phyloP scores from a whole-genome alignment of 495 filamentous ascomycete genomes.

The Trichocladium uniseriatum region DNA sequence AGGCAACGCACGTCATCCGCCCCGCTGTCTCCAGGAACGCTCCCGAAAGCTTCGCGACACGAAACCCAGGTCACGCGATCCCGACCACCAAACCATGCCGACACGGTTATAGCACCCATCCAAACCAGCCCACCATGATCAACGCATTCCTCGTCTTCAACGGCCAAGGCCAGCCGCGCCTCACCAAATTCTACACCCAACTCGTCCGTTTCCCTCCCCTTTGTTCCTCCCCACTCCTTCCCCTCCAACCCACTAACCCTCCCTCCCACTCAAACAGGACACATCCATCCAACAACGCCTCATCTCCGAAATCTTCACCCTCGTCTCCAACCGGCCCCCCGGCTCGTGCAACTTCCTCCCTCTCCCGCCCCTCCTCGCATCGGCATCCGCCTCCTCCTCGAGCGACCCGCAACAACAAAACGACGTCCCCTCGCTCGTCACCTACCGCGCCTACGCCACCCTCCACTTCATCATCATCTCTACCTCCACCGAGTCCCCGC shows the following conservation, averaged over 20 bases:
- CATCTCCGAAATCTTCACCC: conserved; percentile 95
- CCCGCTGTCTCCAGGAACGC: background rate
- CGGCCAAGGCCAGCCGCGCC: conserved; percentile 86
- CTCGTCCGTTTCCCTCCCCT: conserved; percentile 49
- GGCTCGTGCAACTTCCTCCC: conserved; percentile 97
- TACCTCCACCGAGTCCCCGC: conserved; percentile 92
- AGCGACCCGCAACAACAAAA: conserved; percentile 51
- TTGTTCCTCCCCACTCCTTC: background rate
- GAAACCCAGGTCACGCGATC: too few species aligned
- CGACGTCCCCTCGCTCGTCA: conserved; percentile 88
- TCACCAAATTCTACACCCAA: conserved; percentile 99
- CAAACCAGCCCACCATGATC: conserved; percentile 56
- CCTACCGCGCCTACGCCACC: conserved; percentile 96
- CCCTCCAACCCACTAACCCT: conserved; percentile 2
- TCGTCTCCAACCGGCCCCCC: conserved; percentile 77
- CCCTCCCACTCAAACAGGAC: conserved; percentile 47
- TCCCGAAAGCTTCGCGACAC: too few species aligned
- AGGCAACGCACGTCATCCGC: background rate
- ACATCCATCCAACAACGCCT: conserved; percentile 92
- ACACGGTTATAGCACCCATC: background rate
- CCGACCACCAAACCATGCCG: background rate
- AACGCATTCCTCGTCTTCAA: conserved; percentile 99
- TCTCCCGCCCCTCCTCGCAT: conserved; percentile 41
- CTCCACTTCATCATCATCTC: conserved; percentile 98
- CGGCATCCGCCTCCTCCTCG: conserved; percentile 46